These are phyloP conservation scores for Aureobasidium uvarum DNA, from an alignment of 2,329 filamentous ascomycete genomes.

Conservation along the genomic window DNA sequence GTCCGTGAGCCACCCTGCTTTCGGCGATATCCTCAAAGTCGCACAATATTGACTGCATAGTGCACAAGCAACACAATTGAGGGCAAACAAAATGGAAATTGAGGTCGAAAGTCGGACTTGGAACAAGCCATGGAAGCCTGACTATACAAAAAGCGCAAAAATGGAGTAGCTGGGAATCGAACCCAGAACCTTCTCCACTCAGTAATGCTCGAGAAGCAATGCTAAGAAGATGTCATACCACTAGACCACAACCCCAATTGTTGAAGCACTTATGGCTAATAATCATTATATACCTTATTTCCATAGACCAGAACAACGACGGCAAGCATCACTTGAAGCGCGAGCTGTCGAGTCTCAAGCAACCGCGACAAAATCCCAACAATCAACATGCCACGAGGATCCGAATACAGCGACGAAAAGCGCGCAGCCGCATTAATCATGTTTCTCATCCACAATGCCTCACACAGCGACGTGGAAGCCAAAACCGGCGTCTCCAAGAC, in stretches of 20 bases:
- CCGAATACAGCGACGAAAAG: constrained; percentile 16
- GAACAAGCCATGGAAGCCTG: no score
- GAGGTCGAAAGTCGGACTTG: no score
- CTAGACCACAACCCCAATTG: constrained; percentile 23
- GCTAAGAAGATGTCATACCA: constrained; percentile 27
- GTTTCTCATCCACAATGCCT: constrained; percentile 9
- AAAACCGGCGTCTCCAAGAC: constrained; percentile 2
- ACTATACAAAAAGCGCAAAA: not conserved
- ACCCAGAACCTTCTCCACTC: constrained; percentile 26
- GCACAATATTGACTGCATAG: not conserved
- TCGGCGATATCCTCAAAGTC: not conserved
- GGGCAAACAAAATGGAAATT: no score
- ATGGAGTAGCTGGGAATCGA: constrained; percentile 25
- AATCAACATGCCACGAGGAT: not conserved
- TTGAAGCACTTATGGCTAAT: not conserved
- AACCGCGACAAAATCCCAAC: not conserved
- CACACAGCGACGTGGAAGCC: constrained; percentile 7
- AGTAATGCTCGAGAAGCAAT: constrained; percentile 20
- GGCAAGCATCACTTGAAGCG: no score
- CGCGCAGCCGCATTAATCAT: constrained; percentile 2
- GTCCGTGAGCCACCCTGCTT: not conserved
- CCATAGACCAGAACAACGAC: not conserved
- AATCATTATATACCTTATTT: not conserved
- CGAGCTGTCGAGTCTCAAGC: not conserved
- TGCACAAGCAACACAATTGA: not conserved